Evolutionary conservation across 495 filamentous ascomycete genomes (phyloP), one percentile per base, ranked within the genome.

Genomic region (Podospora fimiseda): DNA sequence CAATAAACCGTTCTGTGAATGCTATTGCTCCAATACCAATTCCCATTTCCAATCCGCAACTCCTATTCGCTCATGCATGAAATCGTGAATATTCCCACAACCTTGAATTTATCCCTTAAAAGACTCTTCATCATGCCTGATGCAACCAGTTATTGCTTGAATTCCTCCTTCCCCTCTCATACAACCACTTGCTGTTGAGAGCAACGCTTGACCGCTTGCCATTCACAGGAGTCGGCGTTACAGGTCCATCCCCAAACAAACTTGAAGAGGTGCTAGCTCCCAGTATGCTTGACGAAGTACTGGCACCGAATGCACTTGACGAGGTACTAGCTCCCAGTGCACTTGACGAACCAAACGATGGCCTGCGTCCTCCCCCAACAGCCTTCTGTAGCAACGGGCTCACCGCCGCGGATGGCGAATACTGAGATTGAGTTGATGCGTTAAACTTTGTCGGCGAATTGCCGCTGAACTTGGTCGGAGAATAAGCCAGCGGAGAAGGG

Each of bases 131-230:
- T 51, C 23, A 46, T 51, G 40, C 36, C 46, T 61, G 58, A 4
- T 70, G 61, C 54, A 69, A 51, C 66, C 70, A 72, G 13, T 57
- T 62, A 37, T 61, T 69, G 7, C 70, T 64, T 49, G 71, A 69
- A 7, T 51, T 61, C 53, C 69, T 67, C 57, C 81, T 75, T 19
- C 74, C 75, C 66, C 83, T 85, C 67, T 98, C 88, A 70, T 95
- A 98, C 38, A 96, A 69, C 92, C 91, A 98, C 70, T 87, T 89
- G 67, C 80, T 95, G 59, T 88, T 95, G 59, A 96, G 63, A 11
- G 79, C 77, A 37, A 96, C 75, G 48, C 78, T 87, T 21, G 80
- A 80, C 33, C 85, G 77, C 69, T 86, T 89, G 19, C 80, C 80
- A 1, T 74, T 62, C 5, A 82, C 78, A 39, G 83, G 89, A 42